Percentiles rank a stretch among this genome's conserved stretches.
Conservation (phyloP, 306 rosid genomes). For the Cucurbita argyrosperma region DNA sequence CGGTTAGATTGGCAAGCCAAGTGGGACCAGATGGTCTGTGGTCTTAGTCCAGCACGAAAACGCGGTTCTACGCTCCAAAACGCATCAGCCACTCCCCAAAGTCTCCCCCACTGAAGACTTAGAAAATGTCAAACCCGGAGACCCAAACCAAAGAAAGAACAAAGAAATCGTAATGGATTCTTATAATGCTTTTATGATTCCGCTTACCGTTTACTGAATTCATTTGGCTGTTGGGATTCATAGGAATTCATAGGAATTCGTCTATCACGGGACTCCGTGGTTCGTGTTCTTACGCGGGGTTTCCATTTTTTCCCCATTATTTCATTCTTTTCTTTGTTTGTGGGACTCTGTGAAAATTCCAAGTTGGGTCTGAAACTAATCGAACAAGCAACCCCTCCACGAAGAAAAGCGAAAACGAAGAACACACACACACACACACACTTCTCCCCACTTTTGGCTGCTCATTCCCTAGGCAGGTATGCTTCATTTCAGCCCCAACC, state of each 20-base stretch:
- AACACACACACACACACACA: neutral
- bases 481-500: neutral
- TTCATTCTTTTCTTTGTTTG: neutral
- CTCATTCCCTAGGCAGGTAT: neutral
- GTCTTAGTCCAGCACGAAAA: neutral
- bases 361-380: neutral
- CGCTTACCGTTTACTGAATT: neutral
- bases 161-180: neutral
- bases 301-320: neutral
- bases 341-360: neutral
- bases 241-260: neutral
- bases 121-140: neutral
- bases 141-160: neutral
- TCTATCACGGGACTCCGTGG: neutral
- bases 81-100: neutral
- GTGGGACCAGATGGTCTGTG: neutral
- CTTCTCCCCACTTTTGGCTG: neutral
- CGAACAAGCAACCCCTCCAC: neutral
- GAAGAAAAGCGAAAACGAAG: neutral
- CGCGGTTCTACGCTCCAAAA: neutral
- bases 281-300: neutral
- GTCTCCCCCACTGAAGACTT: neutral
- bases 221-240: neutral
- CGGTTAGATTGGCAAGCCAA: neutral
- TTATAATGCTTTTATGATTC: neutral